Base-by-base conservation (phyloP, 768 basidiomycete species). In the Pholiota conissans region DNA sequence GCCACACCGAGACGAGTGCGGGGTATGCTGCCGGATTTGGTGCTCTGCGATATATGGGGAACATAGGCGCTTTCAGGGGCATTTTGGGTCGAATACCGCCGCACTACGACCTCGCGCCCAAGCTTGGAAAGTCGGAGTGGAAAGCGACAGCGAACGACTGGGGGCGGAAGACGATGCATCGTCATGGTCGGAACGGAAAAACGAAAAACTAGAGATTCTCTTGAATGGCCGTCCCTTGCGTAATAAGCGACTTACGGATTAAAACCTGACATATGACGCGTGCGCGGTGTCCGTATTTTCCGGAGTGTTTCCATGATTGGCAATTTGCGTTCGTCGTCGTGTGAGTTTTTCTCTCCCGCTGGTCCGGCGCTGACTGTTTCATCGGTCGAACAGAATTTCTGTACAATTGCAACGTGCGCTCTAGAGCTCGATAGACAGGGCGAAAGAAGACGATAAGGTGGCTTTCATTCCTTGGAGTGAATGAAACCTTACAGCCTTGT, bases 251-350 rank as follows among this genome's bases (percentile, higher is more conserved):
- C 27, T 14, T 28, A 30, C 10, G 29, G 30, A 5, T 22, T 28
- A n/a, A 42, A 30, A n/a, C 35, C 52, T 39, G 39, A 29, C 18
- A 37, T 28, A 52, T 52, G 52, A 52, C 52, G 52, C 52, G 24
- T 29, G 37, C 52, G 52, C 18, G 28, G n/a, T n/a, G n/a, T n/a
- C n/a, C n/a, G n/a, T n/a, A n/a, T n/a, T 40, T 37, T 52, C 26
- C 16, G 37, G 52, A 39, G 28, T 4, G 4, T 10, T 28, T 18
- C 37, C 39, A 27, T 24, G n/a, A n/a, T 28, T 13, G 45, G 40
- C n/a, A 20, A 37, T 39, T 32, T 35, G 18, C 11, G 51, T 28
- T 32, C 29, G 18, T 32, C 42, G 22, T 34, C 42, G 40, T 54
- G 42, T 29, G 53, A 46, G 53, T 32, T 13, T 39, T 2, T 20